A percentile compares a stretch with the other conserved stretches of the same genome.
These are phyloP conservation scores for Cyclostephanos tholiformis DNA, from an alignment of 108 stramenopile genomes.

Conservation along the genomic window DNA sequence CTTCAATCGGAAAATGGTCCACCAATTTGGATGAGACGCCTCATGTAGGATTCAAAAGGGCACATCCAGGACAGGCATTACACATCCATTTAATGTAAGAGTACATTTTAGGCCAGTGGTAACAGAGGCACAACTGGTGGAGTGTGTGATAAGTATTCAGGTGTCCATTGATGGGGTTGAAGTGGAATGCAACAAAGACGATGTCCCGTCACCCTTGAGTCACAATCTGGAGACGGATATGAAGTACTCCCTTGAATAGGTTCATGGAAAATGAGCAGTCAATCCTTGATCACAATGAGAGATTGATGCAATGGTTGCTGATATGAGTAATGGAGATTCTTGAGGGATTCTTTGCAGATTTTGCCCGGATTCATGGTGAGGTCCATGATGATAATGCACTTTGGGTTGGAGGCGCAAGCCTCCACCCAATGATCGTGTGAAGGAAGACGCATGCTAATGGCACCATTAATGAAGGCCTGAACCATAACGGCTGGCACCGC, in stretches of 20 bases:
- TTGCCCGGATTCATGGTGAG: constrained; percentile 3
- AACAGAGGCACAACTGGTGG: not conserved
- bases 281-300: constrained; percentile 1
- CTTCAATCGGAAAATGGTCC: not conserved
- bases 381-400: not conserved
- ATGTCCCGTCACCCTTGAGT: not conserved
- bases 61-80: not conserved
- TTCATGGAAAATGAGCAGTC: constrained; percentile 6
- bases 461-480: constrained; percentile 21
- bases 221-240: not conserved
- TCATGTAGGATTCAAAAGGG: not conserved
- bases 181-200: constrained; percentile 25
- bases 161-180: not conserved
- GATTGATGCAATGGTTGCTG: not conserved
- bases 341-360: not conserved
- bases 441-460: constrained; percentile 12
- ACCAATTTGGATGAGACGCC: not conserved
- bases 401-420: not conserved
- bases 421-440: not conserved
- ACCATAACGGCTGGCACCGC: too few species aligned
- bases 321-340: not conserved
- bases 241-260: not conserved
- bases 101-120: too few species aligned
- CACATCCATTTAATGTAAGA: too few species aligned
- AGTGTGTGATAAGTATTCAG: not conserved